phyloP scores from a whole-genome alignment of 192 early-diverging fungal genomes.

The Coemansia erecta region DNA sequence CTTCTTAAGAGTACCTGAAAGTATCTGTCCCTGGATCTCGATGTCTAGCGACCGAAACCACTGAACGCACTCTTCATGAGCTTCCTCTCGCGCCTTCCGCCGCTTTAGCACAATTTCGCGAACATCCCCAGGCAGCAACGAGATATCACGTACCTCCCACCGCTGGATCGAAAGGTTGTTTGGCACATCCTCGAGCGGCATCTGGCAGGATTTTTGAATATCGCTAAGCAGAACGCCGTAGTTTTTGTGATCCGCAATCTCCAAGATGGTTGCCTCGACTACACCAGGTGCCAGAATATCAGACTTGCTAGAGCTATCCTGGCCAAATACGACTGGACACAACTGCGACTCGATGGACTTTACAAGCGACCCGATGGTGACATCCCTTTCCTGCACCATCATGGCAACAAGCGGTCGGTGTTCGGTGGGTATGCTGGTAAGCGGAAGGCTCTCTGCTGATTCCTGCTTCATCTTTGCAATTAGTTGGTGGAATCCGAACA shows the following conservation, averaged over 20 bases:
- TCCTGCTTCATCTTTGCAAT: constrained; percentile 31
- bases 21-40: constrained; percentile 17
- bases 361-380: constrained; percentile 22
- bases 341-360: constrained; percentile 37
- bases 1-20: constrained; percentile 28
- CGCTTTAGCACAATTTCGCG: constrained; percentile 25
- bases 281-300: constrained; percentile 28
- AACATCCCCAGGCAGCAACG: constrained; percentile 29
- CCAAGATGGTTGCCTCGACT: constrained; percentile 19
- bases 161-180: constrained; percentile 33
- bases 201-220: constrained; percentile 10
- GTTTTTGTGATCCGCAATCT: constrained; percentile 37
- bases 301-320: constrained; percentile 19
- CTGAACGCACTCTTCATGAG: constrained; percentile 21
- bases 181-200: constrained; percentile 24
- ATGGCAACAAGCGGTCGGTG: constrained; percentile 40
- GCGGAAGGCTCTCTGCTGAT: constrained; percentile 13
- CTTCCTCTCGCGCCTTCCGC: constrained; percentile 14
- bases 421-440: constrained; percentile 23
- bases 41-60: constrained; percentile 26
- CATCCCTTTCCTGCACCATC: constrained; percentile 46
- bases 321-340: constrained; percentile 45
- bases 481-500: constrained; percentile 45
- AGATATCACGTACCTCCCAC: constrained; percentile 41
- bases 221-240: constrained; percentile 39